Evolutionary conservation across 2,329 filamentous ascomycete species (phyloP).

Genomic region (Fusarium multiceps): DNA sequence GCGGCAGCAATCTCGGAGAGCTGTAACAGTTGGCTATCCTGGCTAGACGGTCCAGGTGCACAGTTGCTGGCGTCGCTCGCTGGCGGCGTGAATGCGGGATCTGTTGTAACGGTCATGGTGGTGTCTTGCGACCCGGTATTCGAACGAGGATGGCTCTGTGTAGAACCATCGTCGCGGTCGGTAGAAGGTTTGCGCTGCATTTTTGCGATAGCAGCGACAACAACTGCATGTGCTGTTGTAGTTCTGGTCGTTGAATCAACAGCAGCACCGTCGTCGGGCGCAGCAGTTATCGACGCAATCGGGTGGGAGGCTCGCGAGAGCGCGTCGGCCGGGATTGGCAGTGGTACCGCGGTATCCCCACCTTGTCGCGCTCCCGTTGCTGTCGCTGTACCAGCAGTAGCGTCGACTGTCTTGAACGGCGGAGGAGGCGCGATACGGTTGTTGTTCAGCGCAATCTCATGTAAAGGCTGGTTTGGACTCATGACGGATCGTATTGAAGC

Average conservation of each 20-base stretch:
- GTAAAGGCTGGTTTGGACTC: slow-evolving; percentile 39
- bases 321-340: slow-evolving; percentile 41
- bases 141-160: slow-evolving; percentile 42
- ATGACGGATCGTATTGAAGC: slow-evolving; percentile 28
- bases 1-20: slow-evolving; percentile 69
- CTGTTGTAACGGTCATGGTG: slow-evolving; percentile 40
- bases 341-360: slow-evolving; percentile 45
- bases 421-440: slow-evolving; percentile 37
- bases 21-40: slow-evolving; percentile 66
- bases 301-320: slow-evolving; percentile 41
- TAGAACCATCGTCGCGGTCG: slow-evolving; percentile 44
- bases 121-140: slow-evolving; percentile 43
- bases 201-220: slow-evolving; percentile 19
- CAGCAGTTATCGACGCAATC: slow-evolving; percentile 33
- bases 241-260: slow-evolving; percentile 22
- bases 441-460: slow-evolving; percentile 36
- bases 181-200: slow-evolving; percentile 34
- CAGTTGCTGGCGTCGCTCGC: slow-evolving; percentile 42
- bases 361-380: slow-evolving; percentile 39
- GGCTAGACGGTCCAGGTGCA: slow-evolving; percentile 52
- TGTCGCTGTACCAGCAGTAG: slow-evolving; percentile 25
- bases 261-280: slow-evolving; percentile 17
- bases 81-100: slow-evolving; percentile 43
- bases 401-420: slow-evolving; percentile 29
- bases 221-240: slow-evolving; percentile 27